A percentile compares a stretch with the other conserved stretches of the same genome.
phyloP scores from a whole-genome alignment of 2,329 filamentous ascomycete genomes.

The Pyrenochaeta sp. region DNA sequence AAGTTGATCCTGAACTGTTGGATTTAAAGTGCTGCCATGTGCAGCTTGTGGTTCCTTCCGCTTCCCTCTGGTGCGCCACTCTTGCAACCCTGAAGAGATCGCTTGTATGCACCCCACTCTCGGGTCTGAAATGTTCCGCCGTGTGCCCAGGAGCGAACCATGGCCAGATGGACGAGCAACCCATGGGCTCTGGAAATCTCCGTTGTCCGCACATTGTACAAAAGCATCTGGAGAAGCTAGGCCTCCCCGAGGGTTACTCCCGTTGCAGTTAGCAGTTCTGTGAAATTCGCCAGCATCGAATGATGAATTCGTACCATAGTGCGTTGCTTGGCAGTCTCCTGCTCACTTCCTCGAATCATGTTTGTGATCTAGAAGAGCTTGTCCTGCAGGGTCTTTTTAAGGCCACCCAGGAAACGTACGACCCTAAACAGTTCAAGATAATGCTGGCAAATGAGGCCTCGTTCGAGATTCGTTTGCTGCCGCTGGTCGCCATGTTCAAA shows the following conservation, averaged over 20 bases:
- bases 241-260: background rate
- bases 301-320: slow-evolving; percentile 9
- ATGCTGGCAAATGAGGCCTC: slow-evolving; percentile 5
- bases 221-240: background rate
- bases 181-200: too few relatives aligned
- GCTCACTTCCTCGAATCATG: slow-evolving; percentile 8
- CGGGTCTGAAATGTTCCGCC: background rate
- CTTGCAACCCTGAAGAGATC: slow-evolving; percentile 3
- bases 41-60: slow-evolving; percentile 13
- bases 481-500: slow-evolving; percentile 10
- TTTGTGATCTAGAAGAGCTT: slow-evolving; percentile 6
- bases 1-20: background rate
- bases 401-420: slow-evolving; percentile 18
- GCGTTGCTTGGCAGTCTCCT: slow-evolving; percentile 7
- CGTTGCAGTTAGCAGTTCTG: slow-evolving; percentile 1
- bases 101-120: slow-evolving; percentile 6
- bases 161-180: background rate
- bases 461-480: slow-evolving; percentile 6
- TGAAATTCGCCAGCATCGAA: slow-evolving; percentile 10
- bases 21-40: background rate
- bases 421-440: slow-evolving; percentile 10
- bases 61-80: slow-evolving; percentile 4
- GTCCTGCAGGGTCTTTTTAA: slow-evolving; percentile 16
- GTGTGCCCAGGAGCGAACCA: background rate
- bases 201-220: too few relatives aligned